phyloP scores from a whole-genome alignment of 495 filamentous ascomycete species.

The Hypoxylon crocopeplum region DNA sequence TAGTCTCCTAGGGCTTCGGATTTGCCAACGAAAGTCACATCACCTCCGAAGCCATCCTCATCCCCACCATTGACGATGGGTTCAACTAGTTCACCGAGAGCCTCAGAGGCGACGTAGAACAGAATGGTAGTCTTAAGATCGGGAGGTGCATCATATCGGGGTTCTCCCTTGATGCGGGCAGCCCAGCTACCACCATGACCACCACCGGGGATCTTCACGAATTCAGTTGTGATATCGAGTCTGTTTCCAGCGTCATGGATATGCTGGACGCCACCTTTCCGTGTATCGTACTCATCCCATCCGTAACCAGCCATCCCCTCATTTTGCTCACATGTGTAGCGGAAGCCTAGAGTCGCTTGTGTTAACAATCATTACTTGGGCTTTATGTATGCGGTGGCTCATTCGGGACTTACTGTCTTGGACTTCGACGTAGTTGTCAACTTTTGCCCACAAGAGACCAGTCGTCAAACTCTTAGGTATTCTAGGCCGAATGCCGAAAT shows the following conservation, averaged over 20 bases:
- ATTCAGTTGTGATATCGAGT: conserved; percentile 89
- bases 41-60: conserved; percentile 68
- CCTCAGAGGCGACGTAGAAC: conserved; percentile 83
- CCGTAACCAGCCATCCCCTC: conserved; percentile 95
- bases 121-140: conserved; percentile 77
- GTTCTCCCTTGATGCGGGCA: conserved; percentile 81
- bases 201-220: conserved; percentile 92
- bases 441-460: conserved; percentile 88
- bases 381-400: not conserved
- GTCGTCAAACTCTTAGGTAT: conserved; percentile 85
- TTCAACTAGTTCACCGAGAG: conserved; percentile 68
- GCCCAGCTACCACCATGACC: conserved; percentile 91
- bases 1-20: conserved; percentile 83
- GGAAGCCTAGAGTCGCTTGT: no score
- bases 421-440: conserved; percentile 78
- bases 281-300: conserved; percentile 94
- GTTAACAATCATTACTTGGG: no score
- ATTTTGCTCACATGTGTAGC: conserved; percentile 95
- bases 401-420: conserved; percentile 75
- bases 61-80: conserved; percentile 59
- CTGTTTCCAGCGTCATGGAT: conserved; percentile 88
- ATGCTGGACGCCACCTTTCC: conserved; percentile 84
- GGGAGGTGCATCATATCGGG: conserved; percentile 66
- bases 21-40: conserved; percentile 77
- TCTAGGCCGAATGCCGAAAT: conserved; percentile 90